Evolutionary conservation across 768 basidiomycete genomes (phyloP).

Genomic region (Leucogyrophana mollusca): DNA sequence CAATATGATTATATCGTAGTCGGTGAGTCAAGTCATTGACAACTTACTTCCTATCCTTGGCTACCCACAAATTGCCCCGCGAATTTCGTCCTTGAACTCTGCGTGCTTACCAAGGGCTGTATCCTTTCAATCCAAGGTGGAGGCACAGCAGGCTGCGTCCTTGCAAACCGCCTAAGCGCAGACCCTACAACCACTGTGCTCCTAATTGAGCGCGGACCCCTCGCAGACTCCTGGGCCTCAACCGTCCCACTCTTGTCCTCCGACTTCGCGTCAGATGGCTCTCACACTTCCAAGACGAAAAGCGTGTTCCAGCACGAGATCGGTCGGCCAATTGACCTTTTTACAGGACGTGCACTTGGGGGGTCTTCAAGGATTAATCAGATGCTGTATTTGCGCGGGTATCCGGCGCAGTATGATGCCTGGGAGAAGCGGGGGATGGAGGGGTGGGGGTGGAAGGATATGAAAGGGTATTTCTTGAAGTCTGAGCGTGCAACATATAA

Average conservation of each 20-base stretch:
- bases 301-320: background rate
- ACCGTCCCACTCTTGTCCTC: slow-evolving; percentile 30
- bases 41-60: background rate
- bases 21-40: background rate
- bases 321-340: too few species aligned
- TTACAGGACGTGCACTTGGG: slow-evolving; percentile 36
- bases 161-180: slow-evolving; percentile 37
- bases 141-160: slow-evolving; percentile 39
- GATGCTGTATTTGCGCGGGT: slow-evolving; percentile 29
- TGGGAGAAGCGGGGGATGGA: slow-evolving; percentile 27
- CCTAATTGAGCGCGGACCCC: slow-evolving; percentile 33
- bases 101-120: background rate
- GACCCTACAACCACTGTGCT: slow-evolving; percentile 28
- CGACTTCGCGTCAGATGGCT: slow-evolving; percentile 22
- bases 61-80: background rate
- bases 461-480: slow-evolving; percentile 33
- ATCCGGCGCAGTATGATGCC: slow-evolving; percentile 28
- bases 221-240: slow-evolving; percentile 24
- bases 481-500: slow-evolving; percentile 18
- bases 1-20: slow-evolving; percentile 5
- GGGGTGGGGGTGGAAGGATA: slow-evolving; percentile 35
- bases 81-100: background rate
- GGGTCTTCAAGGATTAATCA: slow-evolving; percentile 48
- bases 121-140: slow-evolving; percentile 13
- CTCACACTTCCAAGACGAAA: slow-evolving; percentile 15